phyloP scores from a whole-genome alignment of 2,329 filamentous ascomycete genomes.

The Davidsoniella eucalypti region DNA sequence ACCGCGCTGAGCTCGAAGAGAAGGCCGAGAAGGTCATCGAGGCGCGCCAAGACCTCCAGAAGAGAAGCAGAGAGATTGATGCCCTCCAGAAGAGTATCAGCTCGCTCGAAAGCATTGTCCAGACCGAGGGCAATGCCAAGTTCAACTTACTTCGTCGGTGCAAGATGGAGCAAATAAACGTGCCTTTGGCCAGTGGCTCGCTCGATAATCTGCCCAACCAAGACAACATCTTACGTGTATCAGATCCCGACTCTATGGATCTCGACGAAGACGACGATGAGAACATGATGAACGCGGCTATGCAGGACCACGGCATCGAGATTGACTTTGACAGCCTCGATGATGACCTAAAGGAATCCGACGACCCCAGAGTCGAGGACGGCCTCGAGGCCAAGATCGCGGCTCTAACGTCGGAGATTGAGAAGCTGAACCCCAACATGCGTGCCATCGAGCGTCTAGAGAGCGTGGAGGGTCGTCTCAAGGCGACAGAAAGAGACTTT shows the following conservation, averaged over 20 bases:
- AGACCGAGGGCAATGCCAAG: slow-evolving; percentile 68
- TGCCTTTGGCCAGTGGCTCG: slow-evolving; percentile 62
- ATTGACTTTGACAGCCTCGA: slow-evolving; percentile 71
- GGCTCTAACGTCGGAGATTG: slow-evolving; percentile 59
- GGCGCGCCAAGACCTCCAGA: slow-evolving; percentile 65
- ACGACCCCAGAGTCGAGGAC: slow-evolving; percentile 56
- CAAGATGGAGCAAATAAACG: slow-evolving; percentile 80
- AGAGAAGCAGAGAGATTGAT: slow-evolving; percentile 72
- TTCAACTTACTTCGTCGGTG: slow-evolving; percentile 76
- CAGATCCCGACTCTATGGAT: slow-evolving; percentile 82
- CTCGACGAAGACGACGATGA: slow-evolving; percentile 52
- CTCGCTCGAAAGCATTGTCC: slow-evolving; percentile 66
- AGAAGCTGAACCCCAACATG: slow-evolving; percentile 94
- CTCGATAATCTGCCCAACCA: slow-evolving; percentile 79
- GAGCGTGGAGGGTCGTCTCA: slow-evolving; percentile 66
- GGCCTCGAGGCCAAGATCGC: slow-evolving; percentile 63
- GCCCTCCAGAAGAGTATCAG: slow-evolving; percentile 54
- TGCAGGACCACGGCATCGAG: slow-evolving; percentile 83
- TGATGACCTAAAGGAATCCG: slow-evolving; percentile 63
- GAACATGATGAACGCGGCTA: slow-evolving; percentile 42
- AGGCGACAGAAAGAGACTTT: slow-evolving; percentile 75
- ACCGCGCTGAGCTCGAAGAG: slow-evolving; percentile 49
- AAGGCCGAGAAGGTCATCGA: slow-evolving; percentile 63
- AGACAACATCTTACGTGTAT: slow-evolving; percentile 51
- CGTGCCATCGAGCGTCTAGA: slow-evolving; percentile 84